Evolutionary conservation across 202 grass and related monocot genomes (phyloP).

Genomic region (Schoenoplectus tabernaemontani): DNA sequence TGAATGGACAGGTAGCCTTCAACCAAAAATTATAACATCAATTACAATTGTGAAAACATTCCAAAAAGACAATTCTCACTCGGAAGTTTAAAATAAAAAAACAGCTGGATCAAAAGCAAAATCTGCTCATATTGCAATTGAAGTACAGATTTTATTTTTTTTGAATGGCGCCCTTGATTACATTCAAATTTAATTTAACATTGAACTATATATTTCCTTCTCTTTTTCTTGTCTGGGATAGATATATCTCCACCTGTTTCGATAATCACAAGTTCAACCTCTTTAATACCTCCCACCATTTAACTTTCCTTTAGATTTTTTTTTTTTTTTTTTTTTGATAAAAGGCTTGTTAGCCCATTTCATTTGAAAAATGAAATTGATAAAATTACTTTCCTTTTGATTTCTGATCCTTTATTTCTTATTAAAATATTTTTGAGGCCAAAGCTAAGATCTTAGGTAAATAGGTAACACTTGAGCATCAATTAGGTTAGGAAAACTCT

Average conservation of each 20-base stretch:
- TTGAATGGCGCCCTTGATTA: background rate
- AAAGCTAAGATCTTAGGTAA: background rate
- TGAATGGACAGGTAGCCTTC: conserved; percentile 87
- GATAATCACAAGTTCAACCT: too few species aligned
- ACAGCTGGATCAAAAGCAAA: background rate
- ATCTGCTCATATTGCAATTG: background rate
- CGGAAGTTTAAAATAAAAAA: background rate
- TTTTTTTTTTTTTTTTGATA: too few species aligned
- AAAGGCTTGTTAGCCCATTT: too few species aligned
- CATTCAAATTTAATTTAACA: background rate
- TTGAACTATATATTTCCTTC: background rate
- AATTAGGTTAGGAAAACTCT: background rate
- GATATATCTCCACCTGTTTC: background rate
- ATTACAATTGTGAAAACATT: too few species aligned
- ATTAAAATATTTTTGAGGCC: background rate
- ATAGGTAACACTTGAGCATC: too few species aligned
- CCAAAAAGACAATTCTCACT: background rate
- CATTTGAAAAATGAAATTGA: too few species aligned
- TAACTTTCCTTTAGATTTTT: too few species aligned
- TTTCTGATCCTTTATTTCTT: background rate
- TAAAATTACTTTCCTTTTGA: background rate
- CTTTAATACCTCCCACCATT: too few species aligned
- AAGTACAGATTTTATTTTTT: background rate
- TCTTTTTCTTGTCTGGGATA: background rate
- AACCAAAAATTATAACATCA: background rate